Evolutionary conservation across 2,329 filamentous ascomycete species (phyloP), one percentile per base, ranked within the genome.

Genomic region (Penicillium glabrum): DNA sequence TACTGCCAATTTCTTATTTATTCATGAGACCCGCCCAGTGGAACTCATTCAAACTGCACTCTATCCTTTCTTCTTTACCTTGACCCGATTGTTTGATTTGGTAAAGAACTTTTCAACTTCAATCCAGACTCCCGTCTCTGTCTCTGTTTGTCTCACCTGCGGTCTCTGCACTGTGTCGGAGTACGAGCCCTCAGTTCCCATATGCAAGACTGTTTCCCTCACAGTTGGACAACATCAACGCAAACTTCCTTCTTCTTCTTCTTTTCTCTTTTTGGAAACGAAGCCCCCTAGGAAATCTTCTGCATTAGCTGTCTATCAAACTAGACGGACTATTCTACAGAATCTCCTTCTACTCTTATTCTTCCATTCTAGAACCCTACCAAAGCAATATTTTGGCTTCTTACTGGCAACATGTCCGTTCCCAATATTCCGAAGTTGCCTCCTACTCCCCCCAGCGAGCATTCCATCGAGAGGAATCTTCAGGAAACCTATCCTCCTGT

Each of bases 401-500:
- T 46, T 8, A 8, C 5, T 10, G 31, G 21, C 37, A 47, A 13
- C 3, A 55, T 61, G 56, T 56, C 56, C 44, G 51, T 60, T 10
- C 3, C 37, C 44, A 45, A 56, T 21, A 37, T 51, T 31, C 62
- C 59, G 46, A 51, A 62, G 16, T 57, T 69, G 51, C 64, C 68
- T 47, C 70, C 67, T 39, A 69, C 71, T 10, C 71, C 71, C 39
- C 69, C 70, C 13, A 64, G 67, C 29, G 62, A 68, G 35, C 54
- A 56, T 11, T 51, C 50, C 14, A 54, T 62, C 16, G 62, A 67
- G 54, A 53, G 54, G 21, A 35, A 54, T 26, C 55, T 60, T n/a
- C 54, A 39, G 16, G 35, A 39, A n/a, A 19, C 8, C 3, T 61
- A 67, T 46, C 60, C 49, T 7, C 44, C 60, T 27, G 33, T 49